phyloP scores from a whole-genome alignment of 441 rosid genomes.

The Manihot esculenta region DNA sequence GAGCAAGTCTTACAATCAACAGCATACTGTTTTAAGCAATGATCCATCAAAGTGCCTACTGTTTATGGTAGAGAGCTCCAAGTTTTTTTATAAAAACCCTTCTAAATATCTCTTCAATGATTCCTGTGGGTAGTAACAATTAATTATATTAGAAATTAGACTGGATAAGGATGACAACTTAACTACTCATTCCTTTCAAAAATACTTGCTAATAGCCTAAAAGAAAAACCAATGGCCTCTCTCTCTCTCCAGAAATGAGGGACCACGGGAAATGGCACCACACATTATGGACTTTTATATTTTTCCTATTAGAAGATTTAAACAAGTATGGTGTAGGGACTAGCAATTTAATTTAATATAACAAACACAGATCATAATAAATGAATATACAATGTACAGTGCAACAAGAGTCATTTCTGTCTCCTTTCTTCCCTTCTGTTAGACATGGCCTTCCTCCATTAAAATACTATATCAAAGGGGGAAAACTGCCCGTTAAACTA shows the following conservation, averaged over 20 bases:
- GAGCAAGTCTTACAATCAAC: too few species aligned
- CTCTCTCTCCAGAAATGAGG: not conserved
- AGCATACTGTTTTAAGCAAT: constrained; percentile 3
- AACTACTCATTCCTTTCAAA: constrained; percentile 5
- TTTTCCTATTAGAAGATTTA: not conserved
- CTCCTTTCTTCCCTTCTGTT: constrained; percentile 36
- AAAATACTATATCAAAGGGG: not conserved
- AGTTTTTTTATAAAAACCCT: not conserved
- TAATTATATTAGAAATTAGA: not conserved
- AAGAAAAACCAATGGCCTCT: constrained; percentile 13
- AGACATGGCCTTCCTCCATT: constrained; percentile 24
- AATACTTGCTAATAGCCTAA: constrained; percentile 12
- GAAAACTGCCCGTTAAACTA: not conserved
- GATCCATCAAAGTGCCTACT: not conserved
- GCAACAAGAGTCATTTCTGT: constrained; percentile 25
- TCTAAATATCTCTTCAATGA: constrained; percentile 3
- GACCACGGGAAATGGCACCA: constrained; percentile 22
- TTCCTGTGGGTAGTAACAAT: constrained; percentile 2
- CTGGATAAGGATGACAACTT: constrained; percentile 11
- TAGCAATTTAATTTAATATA: constrained; percentile 7
- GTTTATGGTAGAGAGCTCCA: not conserved
- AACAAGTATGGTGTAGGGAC: constrained; percentile 14
- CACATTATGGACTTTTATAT: not conserved
- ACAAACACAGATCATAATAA: not conserved
- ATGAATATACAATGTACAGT: constrained; percentile 3